Percentiles rank a stretch among this genome's conserved stretches.
Conservation (phyloP, 768 basidiomycete species). For the Daedalea quercina region DNA sequence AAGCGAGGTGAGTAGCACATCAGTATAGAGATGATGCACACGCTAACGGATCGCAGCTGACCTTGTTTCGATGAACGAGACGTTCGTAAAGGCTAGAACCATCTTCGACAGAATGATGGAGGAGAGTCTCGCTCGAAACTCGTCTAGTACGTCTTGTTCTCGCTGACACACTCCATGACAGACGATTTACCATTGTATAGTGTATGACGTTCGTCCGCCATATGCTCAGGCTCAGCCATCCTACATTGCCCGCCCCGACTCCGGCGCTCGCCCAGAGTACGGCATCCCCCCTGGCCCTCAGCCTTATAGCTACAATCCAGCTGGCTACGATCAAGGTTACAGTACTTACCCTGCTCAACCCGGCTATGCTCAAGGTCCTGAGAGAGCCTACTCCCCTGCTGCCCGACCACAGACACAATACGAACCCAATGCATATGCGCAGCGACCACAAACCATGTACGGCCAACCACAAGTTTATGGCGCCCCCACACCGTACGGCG, state of each 20-base stretch:
- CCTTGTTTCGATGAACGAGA: conserved; percentile 91
- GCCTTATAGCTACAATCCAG: conserved; percentile 46
- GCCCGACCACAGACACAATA: conserved; percentile 23
- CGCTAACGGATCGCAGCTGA: conserved; percentile 52
- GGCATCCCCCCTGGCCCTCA: conserved; percentile 26
- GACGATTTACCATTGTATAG: conserved; percentile 23
- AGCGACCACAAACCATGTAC: conserved; percentile 19
- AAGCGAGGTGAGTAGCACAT: conserved; percentile 51
- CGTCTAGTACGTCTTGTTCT: conserved; percentile 41
- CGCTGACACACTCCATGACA: neutral
- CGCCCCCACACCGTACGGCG: conserved; percentile 17
- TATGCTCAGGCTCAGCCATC: conserved; percentile 19
- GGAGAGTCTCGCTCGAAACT: conserved; percentile 73
- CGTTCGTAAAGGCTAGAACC: conserved; percentile 79
- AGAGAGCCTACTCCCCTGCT: conserved; percentile 19
- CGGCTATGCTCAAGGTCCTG: conserved; percentile 22
- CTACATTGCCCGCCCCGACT: conserved; percentile 24
- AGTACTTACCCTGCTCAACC: conserved; percentile 28
- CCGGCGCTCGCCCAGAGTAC: conserved; percentile 27
- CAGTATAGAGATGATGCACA: neutral
- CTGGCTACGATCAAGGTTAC: conserved; percentile 40
- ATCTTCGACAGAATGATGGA: conserved; percentile 96
- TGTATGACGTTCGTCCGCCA: conserved; percentile 43
- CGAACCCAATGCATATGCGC: conserved; percentile 17
- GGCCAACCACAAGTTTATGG: conserved; percentile 23